Conservation (phyloP, 306 rosid species). For the Adenanthera pavonina region DNA sequence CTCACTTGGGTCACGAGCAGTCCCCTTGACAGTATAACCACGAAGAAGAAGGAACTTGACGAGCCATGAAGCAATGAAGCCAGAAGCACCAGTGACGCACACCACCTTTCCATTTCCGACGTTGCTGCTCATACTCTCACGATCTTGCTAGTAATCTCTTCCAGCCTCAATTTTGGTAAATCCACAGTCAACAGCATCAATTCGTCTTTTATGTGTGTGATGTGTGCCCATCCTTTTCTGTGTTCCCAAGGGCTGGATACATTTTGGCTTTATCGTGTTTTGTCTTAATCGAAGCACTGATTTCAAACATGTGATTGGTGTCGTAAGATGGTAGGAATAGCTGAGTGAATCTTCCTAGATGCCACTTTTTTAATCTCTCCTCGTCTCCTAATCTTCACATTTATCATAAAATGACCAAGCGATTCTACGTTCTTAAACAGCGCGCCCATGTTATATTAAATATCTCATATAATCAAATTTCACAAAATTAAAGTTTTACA, state of each 20-base stretch:
- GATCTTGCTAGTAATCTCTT: neutral
- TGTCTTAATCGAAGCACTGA: neutral
- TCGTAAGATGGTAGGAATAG: too few relatives aligned
- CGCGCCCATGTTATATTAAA: too few relatives aligned
- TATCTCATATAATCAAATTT: too few relatives aligned
- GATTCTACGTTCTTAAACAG: too few relatives aligned
- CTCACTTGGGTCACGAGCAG: slow-evolving; percentile 5
- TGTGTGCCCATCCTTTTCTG: neutral
- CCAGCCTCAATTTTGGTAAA: neutral
- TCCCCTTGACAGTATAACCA: neutral
- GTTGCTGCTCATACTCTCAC: neutral
- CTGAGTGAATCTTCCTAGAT: too few relatives aligned
- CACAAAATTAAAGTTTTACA: too few relatives aligned
- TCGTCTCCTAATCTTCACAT: too few relatives aligned
- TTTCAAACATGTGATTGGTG: neutral
- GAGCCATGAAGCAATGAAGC: slow-evolving; percentile 5
- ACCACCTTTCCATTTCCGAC: neutral
- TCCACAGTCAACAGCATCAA: neutral
- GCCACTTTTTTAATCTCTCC: too few relatives aligned
- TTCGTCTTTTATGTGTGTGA: neutral
- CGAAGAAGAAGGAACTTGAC: slow-evolving; percentile 10
- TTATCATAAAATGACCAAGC: too few relatives aligned
- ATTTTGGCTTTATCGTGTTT: neutral
- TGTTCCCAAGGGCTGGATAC: neutral
- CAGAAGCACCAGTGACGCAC: slow-evolving; percentile 6